phyloP scores from a whole-genome alignment of 345 rosid species.

The Stellera chamaejasme region DNA sequence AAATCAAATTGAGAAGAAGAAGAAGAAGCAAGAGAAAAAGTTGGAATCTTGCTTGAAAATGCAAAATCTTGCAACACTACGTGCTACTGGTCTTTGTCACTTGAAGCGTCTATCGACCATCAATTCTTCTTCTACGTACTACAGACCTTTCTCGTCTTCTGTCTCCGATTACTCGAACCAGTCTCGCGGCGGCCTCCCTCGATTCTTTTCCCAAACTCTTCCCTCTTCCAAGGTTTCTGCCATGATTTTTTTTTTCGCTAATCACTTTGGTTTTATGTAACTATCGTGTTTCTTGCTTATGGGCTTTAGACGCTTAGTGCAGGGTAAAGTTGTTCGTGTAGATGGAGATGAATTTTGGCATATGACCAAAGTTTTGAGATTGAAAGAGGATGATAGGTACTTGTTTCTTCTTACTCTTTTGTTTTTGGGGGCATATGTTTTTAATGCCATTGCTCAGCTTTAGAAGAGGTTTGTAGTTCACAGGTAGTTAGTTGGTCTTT shows the following conservation, averaged over 20 bases:
- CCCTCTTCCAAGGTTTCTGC: conserved; percentile 49
- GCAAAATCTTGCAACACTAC: conserved; percentile 28
- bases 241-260: conserved; percentile 1
- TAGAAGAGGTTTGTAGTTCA: no score
- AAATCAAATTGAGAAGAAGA: no score
- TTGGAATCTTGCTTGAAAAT: conserved; percentile 14
- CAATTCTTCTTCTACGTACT: conserved; percentile 12
- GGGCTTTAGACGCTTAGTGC: conserved; percentile 8
- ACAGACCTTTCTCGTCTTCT: conserved; percentile 28
- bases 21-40: neutral
- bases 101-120: conserved; percentile 27
- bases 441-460: neutral
- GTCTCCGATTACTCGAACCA: conserved; percentile 42
- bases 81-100: conserved; percentile 26
- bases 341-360: conserved; percentile 87
- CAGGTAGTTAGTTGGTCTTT: no score
- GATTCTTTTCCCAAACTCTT: conserved; percentile 68
- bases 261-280: neutral
- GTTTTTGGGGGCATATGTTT: neutral
- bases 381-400: conserved; percentile 52
- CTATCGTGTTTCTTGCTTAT: neutral
- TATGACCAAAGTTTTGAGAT: conserved; percentile 69
- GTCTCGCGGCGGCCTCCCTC: conserved; percentile 79
- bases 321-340: conserved; percentile 68
- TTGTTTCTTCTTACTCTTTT: neutral